These are phyloP conservation scores for Zoysia matrella DNA, from an alignment of 202 grass and related monocot species.

Conservation along the genomic window DNA sequence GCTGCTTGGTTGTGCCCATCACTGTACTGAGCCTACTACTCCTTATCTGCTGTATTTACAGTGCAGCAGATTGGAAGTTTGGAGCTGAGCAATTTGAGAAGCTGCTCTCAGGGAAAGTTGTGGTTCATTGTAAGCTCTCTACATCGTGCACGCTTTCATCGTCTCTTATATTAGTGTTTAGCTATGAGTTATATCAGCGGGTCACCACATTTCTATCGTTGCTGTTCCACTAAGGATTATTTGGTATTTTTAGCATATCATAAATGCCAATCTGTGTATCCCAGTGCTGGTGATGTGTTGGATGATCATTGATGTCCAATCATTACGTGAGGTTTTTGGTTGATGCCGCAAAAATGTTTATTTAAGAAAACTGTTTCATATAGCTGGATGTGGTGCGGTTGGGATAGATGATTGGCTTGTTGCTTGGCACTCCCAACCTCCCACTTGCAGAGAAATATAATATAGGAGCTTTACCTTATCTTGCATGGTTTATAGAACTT, in stretches of 20 bases:
- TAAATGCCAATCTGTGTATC: too few species aligned
- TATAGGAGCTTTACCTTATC: background rate
- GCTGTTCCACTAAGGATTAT: background rate
- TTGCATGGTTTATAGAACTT: conserved; percentile 23
- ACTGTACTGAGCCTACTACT: conserved; percentile 38
- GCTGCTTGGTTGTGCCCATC: background rate
- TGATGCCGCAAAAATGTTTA: background rate
- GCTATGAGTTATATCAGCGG: background rate
- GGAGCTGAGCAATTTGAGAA: conserved; percentile 79
- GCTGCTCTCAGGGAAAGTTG: conserved; percentile 72
- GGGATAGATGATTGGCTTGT: conserved; percentile 23
- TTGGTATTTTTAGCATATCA: conserved; percentile 25
- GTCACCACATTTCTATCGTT: background rate
- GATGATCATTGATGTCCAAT: conserved; percentile 5
- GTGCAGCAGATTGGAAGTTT: conserved; percentile 86
- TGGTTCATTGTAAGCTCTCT: conserved; percentile 90
- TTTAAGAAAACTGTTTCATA: conserved; percentile 7
- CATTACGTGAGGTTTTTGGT: conserved; percentile 18
- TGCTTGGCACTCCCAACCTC: background rate
- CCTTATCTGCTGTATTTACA: conserved; percentile 50
- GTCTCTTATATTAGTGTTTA: background rate
- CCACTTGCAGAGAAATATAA: conserved; percentile 3
- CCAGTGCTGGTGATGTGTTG: background rate
- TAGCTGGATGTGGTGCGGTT: conserved; percentile 8
- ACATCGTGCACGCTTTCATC: background rate